Evolutionary conservation across 768 basidiomycete genomes (phyloP).

Genomic region (Leccinum olivaceopallidum): DNA sequence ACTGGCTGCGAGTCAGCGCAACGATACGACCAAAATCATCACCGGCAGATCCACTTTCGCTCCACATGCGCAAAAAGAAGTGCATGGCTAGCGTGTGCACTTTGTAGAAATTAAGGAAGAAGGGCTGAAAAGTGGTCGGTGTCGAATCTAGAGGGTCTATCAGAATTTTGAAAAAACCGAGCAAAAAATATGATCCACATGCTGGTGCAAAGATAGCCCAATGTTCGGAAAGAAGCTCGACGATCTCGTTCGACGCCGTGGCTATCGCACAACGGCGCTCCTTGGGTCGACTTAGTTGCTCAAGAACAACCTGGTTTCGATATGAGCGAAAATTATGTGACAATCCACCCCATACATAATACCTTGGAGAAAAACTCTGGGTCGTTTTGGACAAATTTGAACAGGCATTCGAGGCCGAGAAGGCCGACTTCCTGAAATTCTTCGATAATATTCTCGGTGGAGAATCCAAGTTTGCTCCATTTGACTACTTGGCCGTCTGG

Average conservation of each 20-base stretch:
- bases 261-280: constrained; percentile 82
- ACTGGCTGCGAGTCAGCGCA: constrained; percentile 84
- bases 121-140: constrained; percentile 80
- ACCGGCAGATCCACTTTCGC: constrained; percentile 74
- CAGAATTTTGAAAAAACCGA: neutral
- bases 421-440: constrained; percentile 82
- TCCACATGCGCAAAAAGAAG: constrained; percentile 94
- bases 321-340: constrained; percentile 8
- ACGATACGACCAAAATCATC: constrained; percentile 80
- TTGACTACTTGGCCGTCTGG: constrained; percentile 51
- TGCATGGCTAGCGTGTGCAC: constrained; percentile 79
- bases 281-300: constrained; percentile 73
- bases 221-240: constrained; percentile 80
- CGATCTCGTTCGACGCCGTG: constrained; percentile 82
- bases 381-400: constrained; percentile 68
- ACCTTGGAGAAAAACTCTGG: constrained; percentile 78
- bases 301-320: constrained; percentile 61
- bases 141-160: constrained; percentile 55
- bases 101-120: constrained; percentile 81
- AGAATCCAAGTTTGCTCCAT: constrained; percentile 81
- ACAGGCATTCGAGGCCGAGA: constrained; percentile 81
- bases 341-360: neutral
- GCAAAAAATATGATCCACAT: constrained; percentile 48
- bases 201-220: constrained; percentile 87
- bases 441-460: constrained; percentile 66